Evolutionary conservation across 495 filamentous ascomycete genomes (phyloP).

Genomic region (Stereocaulon alpinum): DNA sequence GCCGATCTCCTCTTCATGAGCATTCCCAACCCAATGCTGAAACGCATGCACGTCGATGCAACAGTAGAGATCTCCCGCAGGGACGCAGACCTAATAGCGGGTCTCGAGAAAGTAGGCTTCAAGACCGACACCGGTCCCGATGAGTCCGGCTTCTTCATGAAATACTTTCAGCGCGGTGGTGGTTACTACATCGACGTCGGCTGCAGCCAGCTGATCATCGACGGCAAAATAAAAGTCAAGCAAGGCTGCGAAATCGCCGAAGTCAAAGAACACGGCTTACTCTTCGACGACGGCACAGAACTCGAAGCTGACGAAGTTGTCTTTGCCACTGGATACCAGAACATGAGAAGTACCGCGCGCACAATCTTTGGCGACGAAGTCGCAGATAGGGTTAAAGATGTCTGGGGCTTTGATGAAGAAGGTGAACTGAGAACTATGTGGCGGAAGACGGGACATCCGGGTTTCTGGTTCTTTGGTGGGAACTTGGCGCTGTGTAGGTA

Average conservation of each 20-base stretch:
- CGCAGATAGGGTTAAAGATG: constrained; percentile 51
- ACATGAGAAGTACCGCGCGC: constrained; percentile 52
- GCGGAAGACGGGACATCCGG: constrained; percentile 58
- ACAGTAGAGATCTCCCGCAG: constrained; percentile 32
- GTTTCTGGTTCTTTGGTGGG: constrained; percentile 78
- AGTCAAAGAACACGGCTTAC: constrained; percentile 49
- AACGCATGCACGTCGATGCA: constrained; percentile 39
- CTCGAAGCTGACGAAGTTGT: constrained; percentile 72
- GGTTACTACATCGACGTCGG: constrained; percentile 80
- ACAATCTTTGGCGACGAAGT: constrained; percentile 61
- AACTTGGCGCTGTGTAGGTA: constrained; percentile 67
- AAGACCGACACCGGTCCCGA: constrained; percentile 53
- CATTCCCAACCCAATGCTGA: constrained; percentile 41
- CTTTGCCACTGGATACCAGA: constrained; percentile 74
- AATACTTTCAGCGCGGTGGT: constrained; percentile 66
- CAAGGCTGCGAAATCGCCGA: constrained; percentile 55
- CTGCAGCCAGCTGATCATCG: constrained; percentile 50
- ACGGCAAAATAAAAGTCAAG: constrained; percentile 68
- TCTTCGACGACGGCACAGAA: constrained; percentile 55
- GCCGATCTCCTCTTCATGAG: constrained; percentile 45
- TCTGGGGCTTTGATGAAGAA: constrained; percentile 73
- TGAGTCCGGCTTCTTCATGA: constrained; percentile 55
- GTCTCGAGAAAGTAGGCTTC: constrained; percentile 42
- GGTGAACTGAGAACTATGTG: constrained; percentile 68
- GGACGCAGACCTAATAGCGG: constrained; percentile 43